These are phyloP conservation scores for Candida insectorum DNA, from an alignment of 805 yeast genomes.

Conservation along the genomic window DNA sequence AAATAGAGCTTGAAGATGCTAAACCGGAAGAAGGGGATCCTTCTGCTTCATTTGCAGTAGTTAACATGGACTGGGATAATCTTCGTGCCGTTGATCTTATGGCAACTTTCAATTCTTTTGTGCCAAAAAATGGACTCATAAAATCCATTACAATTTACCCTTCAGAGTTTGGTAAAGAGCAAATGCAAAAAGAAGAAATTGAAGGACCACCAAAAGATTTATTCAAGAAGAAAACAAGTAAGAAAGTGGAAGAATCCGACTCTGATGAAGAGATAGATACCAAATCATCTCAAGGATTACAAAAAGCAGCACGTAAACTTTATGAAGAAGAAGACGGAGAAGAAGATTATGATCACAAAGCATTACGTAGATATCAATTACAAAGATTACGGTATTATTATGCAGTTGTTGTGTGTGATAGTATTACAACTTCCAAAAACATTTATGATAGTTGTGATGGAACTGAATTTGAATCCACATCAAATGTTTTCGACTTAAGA, in stretches of 20 bases:
- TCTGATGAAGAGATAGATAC: slow-evolving; percentile 40
- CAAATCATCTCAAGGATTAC: slow-evolving; percentile 46
- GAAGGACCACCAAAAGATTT: slow-evolving; percentile 92
- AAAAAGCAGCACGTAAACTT: slow-evolving; percentile 63
- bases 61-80: slow-evolving; percentile 97
- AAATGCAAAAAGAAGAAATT: slow-evolving; percentile 82
- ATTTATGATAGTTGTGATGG: slow-evolving; percentile 91
- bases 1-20: slow-evolving; percentile 50
- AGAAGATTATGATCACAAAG: slow-evolving; percentile 78
- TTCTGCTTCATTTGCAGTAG: slow-evolving; percentile 78
- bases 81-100: slow-evolving; percentile 80
- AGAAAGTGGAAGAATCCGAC: slow-evolving; percentile 27
- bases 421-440: slow-evolving; percentile 61
- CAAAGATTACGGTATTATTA: slow-evolving; percentile 91
- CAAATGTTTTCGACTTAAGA: slow-evolving; percentile 88
- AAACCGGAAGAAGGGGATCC: slow-evolving; percentile 89
- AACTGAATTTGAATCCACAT: slow-evolving; percentile 92
- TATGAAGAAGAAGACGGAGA: slow-evolving; percentile 81
- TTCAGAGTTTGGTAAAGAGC: slow-evolving; percentile 89
- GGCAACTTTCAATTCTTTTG: slow-evolving; percentile 85
- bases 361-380: slow-evolving; percentile 83
- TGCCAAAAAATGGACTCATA: slow-evolving; percentile 72
- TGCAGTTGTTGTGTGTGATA: slow-evolving; percentile 84
- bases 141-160: slow-evolving; percentile 72
- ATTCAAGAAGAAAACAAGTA: slow-evolving; percentile 49